phyloP scores from a whole-genome alignment of 1,139 yeast genomes.

The Debaryomyces sp. region DNA sequence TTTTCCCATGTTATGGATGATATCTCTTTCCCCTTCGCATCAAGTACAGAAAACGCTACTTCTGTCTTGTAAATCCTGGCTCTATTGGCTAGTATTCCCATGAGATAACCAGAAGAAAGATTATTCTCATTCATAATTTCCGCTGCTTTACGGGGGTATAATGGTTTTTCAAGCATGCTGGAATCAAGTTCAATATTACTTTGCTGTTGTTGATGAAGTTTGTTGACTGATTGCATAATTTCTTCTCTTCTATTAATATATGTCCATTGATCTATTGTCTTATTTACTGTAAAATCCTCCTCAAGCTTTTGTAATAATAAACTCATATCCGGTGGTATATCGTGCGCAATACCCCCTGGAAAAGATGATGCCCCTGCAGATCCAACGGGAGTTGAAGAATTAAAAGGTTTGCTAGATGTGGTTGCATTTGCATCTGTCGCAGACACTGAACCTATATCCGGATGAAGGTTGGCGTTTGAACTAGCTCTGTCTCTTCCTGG shows the following conservation, averaged over 20 bases:
- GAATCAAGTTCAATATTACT: constrained; percentile 34
- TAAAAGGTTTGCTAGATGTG: constrained; percentile 17
- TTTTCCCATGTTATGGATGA: constrained; percentile 88
- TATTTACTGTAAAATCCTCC: constrained; percentile 44
- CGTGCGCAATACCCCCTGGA: constrained; percentile 21
- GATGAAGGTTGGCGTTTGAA: constrained; percentile 18
- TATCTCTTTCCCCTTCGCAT: constrained; percentile 79
- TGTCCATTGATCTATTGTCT: constrained; percentile 52
- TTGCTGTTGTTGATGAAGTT: constrained; percentile 39
- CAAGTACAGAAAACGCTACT: constrained; percentile 72
- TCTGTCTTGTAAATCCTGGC: constrained; percentile 68
- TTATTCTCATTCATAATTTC: constrained; percentile 25
- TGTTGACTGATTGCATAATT: constrained; percentile 42
- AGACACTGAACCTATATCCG: constrained; percentile 26
- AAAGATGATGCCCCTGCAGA: constrained; percentile 16
- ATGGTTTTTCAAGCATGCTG: constrained; percentile 53
- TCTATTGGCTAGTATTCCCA: constrained; percentile 72
- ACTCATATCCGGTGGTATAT: constrained; percentile 53
- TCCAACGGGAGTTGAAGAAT: constrained; percentile 12
- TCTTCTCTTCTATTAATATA: constrained; percentile 51
- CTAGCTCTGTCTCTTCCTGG: constrained; percentile 22
- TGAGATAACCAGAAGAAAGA: constrained; percentile 55
- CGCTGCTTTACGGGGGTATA: constrained; percentile 57
- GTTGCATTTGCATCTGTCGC: constrained; percentile 28
- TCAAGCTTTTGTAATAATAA: constrained; percentile 46